These are phyloP conservation scores for Alternaria ventricosa DNA, from an alignment of 2,329 filamentous ascomycete genomes.

Conservation along the genomic window DNA sequence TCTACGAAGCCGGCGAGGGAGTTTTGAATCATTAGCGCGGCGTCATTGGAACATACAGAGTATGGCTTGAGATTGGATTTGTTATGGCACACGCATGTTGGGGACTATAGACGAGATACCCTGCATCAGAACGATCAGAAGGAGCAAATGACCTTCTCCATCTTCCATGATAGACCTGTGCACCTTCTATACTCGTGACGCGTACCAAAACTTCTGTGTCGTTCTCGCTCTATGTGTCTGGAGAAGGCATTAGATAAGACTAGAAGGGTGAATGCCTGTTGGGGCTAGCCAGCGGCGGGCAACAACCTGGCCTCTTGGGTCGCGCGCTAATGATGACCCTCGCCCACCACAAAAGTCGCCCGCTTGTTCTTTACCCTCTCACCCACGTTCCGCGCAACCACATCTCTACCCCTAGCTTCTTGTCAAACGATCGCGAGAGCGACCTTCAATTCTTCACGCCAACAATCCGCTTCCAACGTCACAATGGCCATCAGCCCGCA, in stretches of 20 bases:
- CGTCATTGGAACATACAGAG: conserved; percentile 23
- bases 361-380: conserved; percentile 13
- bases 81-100: conserved; percentile 3
- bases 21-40: conserved; percentile 30
- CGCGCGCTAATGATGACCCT: conserved; percentile 17
- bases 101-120: conserved; percentile 35
- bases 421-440: background rate
- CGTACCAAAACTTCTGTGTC: background rate
- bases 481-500: conserved; percentile 49
- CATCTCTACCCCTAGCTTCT: conserved; percentile 1
- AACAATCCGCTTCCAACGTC: conserved; percentile 3
- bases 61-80: background rate
- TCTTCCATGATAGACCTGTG: background rate
- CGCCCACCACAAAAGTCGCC: conserved; percentile 34
- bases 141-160: background rate
- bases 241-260: conserved; percentile 35
- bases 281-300: conserved; percentile 24
- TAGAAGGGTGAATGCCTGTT: conserved; percentile 29
- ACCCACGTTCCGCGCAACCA: conserved; percentile 20
- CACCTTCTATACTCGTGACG: background rate
- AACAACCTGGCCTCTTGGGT: conserved; percentile 41
- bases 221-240: conserved; percentile 21
- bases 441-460: background rate
- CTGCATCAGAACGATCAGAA: conserved; percentile 10
- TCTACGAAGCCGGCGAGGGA: conserved; percentile 1